Conservation (phyloP, 2,329 filamentous ascomycete species). For the Alternaria brassicicola region DNA sequence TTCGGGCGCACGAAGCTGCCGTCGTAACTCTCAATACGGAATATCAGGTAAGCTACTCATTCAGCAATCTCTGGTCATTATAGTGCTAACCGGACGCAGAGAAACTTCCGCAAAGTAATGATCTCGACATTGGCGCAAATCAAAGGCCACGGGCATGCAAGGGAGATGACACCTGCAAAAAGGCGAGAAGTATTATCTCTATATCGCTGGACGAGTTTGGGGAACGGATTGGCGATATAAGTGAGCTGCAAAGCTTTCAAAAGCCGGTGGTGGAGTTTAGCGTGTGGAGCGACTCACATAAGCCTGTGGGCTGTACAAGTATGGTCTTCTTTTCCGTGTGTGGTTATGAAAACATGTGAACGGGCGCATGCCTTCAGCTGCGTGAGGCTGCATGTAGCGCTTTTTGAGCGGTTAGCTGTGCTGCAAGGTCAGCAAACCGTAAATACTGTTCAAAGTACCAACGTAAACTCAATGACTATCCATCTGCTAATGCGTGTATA, state of each 20-base stretch:
- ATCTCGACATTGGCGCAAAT: conserved; percentile 50
- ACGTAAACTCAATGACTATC: background rate
- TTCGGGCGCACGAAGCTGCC: conserved; percentile 91
- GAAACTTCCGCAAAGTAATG: conserved; percentile 63
- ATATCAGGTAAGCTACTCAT: conserved; percentile 70
- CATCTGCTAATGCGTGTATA: background rate
- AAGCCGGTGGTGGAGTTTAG: background rate
- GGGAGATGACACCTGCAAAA: conserved; percentile 47
- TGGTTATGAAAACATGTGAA: background rate
- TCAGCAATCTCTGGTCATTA: background rate
- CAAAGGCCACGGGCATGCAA: conserved; percentile 44
- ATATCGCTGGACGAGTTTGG: conserved; percentile 59
- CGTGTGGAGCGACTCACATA: background rate
- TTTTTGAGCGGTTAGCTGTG: background rate
- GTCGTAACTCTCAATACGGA: conserved; percentile 94
- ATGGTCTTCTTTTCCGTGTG: background rate
- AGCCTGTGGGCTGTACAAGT: background rate
- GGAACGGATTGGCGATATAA: conserved; percentile 49
- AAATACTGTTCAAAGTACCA: background rate
- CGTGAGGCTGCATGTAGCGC: background rate
- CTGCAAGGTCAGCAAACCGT: background rate
- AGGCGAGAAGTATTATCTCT: conserved; percentile 59
- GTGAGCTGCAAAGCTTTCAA: background rate
- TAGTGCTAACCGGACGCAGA: conserved; percentile 40
- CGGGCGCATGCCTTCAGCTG: background rate